Evolutionary conservation across 2,329 filamentous ascomycete genomes (phyloP), one percentile per base, ranked within the genome.

Genomic region (Zarea fungicola): DNA sequence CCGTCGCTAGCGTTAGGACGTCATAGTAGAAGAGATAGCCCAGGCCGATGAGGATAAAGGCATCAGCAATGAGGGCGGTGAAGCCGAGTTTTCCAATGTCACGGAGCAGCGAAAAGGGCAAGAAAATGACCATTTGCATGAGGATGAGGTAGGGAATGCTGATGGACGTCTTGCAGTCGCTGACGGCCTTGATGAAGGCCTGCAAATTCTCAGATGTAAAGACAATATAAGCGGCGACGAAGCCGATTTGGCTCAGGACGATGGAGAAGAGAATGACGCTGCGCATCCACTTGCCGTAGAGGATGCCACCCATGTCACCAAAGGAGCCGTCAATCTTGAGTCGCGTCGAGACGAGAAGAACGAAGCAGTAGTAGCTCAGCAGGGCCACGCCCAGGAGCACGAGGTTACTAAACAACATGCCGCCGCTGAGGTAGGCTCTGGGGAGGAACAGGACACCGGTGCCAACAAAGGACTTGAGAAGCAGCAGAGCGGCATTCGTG

Each of bases 41-140:
- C 25, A 99, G 77, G 2, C 93, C 93, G 52, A 96, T 77, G 50
- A 96, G 76, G 63, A 99, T 99, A 67, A 99, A 97, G 4, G 87
- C 82, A 65, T 99, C 93, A 1, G 93, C 93, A 58, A 97, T 79
- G 40, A 99, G 78, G 5, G 93, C 95, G 4, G 95, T 93, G 64
- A 96, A 93, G 6, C 91, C 91, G 42, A 99, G 87, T 71, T 99
- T 95, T 71, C 90, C 92, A 67, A 99, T 97, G 66, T 99, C 95
- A 55, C 93, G 83, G 58, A 99, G 85, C 52, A 99, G 78, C 25
- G 90, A 96, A 57, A 99, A 85, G 0, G 93, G 93, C 40, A 99
- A 68, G 75, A 99, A 99, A 56, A 99, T 87, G 61, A 95, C 71
- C 79, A 97, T 88, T 66, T 99, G 93, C 77, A 97, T 84, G 61